Conservation (phyloP, 2,329 filamentous ascomycete species). For the Zymoseptoria brevis region DNA sequence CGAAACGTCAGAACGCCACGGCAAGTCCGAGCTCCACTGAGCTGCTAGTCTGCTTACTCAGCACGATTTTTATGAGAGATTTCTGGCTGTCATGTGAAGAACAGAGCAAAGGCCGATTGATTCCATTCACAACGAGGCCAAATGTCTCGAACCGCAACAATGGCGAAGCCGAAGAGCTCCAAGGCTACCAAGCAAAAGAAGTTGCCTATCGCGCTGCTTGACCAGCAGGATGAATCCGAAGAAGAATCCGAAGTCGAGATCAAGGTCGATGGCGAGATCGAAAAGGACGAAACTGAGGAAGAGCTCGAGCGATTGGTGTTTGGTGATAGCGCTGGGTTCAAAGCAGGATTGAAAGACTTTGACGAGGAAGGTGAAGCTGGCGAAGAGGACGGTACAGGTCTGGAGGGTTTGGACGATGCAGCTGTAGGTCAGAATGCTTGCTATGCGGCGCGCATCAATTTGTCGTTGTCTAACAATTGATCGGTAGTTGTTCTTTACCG, state of each 20-base stretch:
- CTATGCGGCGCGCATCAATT: neutral
- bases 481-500: slow-evolving; percentile 66
- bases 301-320: slow-evolving; percentile 69
- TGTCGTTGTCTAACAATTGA: slow-evolving; percentile 13
- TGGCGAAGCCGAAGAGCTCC: slow-evolving; percentile 8
- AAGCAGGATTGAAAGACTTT: slow-evolving; percentile 59
- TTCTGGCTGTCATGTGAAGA: neutral
- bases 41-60: neutral
- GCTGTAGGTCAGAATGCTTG: slow-evolving; percentile 44
- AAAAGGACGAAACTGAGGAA: slow-evolving; percentile 26
- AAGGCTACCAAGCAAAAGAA: slow-evolving; percentile 10
- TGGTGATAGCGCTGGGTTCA: slow-evolving; percentile 77
- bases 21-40: neutral
- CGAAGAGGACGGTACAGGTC: slow-evolving; percentile 25
- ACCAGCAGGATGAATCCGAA: slow-evolving; percentile 12
- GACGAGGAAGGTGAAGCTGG: slow-evolving; percentile 43
- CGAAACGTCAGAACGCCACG: neutral
- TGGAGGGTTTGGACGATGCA: slow-evolving; percentile 65
- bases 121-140: neutral
- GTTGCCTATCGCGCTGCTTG: neutral
- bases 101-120: neutral
- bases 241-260: slow-evolving; percentile 26
- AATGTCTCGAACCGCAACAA: neutral
- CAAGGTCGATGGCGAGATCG: slow-evolving; percentile 20
- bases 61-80: neutral